Percentiles rank a stretch among this genome's conserved stretches.
Conservation (phyloP, 148 eudicot species). For the Rheum nobile region DNA sequence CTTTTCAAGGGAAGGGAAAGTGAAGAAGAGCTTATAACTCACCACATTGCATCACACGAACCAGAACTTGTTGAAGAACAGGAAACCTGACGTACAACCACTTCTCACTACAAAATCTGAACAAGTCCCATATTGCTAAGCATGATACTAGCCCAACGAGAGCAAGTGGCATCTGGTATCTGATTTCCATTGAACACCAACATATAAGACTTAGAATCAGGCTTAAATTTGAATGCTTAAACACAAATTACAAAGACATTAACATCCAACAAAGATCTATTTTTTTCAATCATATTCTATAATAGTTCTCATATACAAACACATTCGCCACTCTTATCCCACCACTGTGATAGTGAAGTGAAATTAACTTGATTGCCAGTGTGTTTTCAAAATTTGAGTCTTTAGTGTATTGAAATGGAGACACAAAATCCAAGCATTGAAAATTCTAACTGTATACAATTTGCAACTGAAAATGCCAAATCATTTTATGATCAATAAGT, state of each 20-base stretch:
- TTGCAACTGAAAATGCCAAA: neutral
- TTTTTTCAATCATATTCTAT: too few species aligned
- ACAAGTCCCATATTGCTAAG: conserved; percentile 71
- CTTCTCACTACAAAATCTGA: conserved; percentile 42
- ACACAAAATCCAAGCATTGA: neutral
- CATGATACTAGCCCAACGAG: conserved; percentile 68
- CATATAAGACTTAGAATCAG: neutral
- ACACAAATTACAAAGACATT: neutral
- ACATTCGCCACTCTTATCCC: neutral
- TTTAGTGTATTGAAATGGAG: neutral
- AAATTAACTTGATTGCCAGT: too few species aligned
- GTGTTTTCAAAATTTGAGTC: neutral
- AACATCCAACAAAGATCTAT: neutral
- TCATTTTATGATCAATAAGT: neutral
- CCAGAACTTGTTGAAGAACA: conserved; percentile 29
- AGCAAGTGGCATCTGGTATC: conserved; percentile 85
- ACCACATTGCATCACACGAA: conserved; percentile 63
- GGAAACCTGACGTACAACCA: conserved; percentile 55
- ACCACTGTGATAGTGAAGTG: neutral
- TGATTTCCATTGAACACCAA: conserved; percentile 12
- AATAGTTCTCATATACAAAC: neutral
- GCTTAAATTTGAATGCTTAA: neutral
- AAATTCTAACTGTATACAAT: neutral
- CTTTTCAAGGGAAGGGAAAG: neutral
- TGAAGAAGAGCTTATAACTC: conserved; percentile 18